Evolutionary conservation across 1,139 yeast species (phyloP), one percentile per base, ranked within the genome.

Genomic region (Geotrichum reessii): DNA sequence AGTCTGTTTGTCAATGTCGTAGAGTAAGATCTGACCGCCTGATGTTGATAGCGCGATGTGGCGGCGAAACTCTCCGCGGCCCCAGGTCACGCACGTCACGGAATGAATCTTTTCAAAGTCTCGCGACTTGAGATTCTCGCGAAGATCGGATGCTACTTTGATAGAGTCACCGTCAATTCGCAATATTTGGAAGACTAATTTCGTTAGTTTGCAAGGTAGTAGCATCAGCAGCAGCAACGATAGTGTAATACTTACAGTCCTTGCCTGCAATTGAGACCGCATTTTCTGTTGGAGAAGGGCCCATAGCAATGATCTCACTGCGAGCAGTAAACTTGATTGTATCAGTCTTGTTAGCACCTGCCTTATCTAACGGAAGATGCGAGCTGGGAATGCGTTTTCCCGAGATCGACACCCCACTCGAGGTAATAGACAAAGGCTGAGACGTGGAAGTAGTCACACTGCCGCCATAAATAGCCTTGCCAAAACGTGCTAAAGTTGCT

Each of bases 21-120:
- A 76, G 62, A 83, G 69, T 64, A 78, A 72, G 62, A 84, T 74
- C 27, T 62, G 58, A 2, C 73, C 74, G 7, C 68, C 68, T 4
- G 71, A 63, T 3, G 68, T 69, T 6, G 72, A 64, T 40, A 71
- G 56, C 1, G 73, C 74, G n/a, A 71, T 61, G 42, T 63, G 62
- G 42, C 63, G 62, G 28, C 63, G 59, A 49, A 59, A 66, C 21
- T 62, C 63, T 21, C 55, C 58, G 5, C 61, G 58, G 9, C 77
- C 77, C 78, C 78, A 75, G 51, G 70, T 68, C 49, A 74, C 64
- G 17, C 72, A 69, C 0, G 75, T 70, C 2, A 73, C 74, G n/a
- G 69, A 63, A 54, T 66, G 67, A 21, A 68, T 62, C 50, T 70
- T 70, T 46, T 70, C 71, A 52, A 67, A 66, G 40, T 67, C 70